Evolutionary conservation across 345 rosid species (phyloP).

Genomic region (Hypericum perforatum): DNA sequence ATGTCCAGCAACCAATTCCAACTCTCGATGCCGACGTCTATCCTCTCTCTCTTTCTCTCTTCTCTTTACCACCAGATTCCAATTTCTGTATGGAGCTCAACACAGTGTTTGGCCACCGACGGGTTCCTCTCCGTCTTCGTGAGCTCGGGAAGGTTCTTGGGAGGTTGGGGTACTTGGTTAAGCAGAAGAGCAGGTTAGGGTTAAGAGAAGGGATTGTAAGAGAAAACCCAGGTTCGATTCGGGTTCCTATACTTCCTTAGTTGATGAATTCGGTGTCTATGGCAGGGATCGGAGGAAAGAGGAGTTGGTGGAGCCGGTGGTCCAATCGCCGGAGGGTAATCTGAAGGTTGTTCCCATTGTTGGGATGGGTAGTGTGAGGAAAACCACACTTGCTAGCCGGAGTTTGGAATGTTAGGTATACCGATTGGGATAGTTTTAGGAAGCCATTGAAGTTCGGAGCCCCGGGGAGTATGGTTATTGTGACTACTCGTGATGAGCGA

Average conservation of each 20-base stretch:
- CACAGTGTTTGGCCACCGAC: no score
- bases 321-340: neutral
- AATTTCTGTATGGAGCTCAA: no score
- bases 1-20: no score
- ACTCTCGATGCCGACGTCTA: no score
- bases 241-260: slow-evolving; percentile 2
- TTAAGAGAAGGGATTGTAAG: slow-evolving; percentile 1
- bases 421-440: slow-evolving; percentile 1
- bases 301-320: neutral
- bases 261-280: slow-evolving; percentile 3
- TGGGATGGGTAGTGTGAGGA: slow-evolving; percentile 16
- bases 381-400: slow-evolving; percentile 11
- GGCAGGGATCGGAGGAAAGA: slow-evolving; percentile 11
- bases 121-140: no score
- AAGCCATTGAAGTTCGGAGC: neutral
- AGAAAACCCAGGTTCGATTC: neutral
- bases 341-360: slow-evolving; percentile 10
- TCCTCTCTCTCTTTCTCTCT: no score
- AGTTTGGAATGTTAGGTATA: slow-evolving; percentile 5
- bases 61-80: no score
- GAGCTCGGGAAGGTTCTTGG: neutral
- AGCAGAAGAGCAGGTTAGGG: neutral
- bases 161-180: slow-evolving; percentile 7
- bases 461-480: slow-evolving; percentile 6
- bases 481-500: neutral